These are phyloP conservation scores for Buxus sempervirens DNA, from an alignment of 164 flowering plant species.

Conservation along the genomic window DNA sequence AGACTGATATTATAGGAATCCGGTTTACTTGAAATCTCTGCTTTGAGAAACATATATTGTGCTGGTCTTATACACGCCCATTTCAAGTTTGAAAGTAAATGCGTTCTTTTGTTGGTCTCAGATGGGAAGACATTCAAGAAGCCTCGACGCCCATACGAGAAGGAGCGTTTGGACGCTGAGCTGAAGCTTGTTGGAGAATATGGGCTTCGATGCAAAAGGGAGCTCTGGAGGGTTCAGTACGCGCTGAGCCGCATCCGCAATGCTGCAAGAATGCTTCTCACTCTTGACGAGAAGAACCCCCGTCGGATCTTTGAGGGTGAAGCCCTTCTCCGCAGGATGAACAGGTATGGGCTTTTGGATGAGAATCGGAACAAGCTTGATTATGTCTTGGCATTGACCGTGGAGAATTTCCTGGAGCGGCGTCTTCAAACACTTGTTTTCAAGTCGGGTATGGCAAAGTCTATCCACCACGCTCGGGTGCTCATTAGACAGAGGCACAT, in stretches of 20 bases:
- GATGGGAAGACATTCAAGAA: slow-evolving; percentile 72
- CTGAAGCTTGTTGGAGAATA: slow-evolving; percentile 69
- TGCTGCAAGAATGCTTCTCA: slow-evolving; percentile 53
- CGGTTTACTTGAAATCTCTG: too few species aligned
- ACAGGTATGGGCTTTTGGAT: slow-evolving; percentile 57
- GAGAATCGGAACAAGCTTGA: slow-evolving; percentile 75
- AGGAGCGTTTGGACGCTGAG: slow-evolving; percentile 66
- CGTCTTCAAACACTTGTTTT: slow-evolving; percentile 64
- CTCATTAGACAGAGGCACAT: slow-evolving; percentile 63
- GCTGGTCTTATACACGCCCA: too few species aligned
- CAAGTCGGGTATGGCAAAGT: slow-evolving; percentile 69
- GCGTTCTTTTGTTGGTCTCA: slow-evolving; percentile 9
- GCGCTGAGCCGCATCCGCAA: slow-evolving; percentile 62
- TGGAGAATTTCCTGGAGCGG: slow-evolving; percentile 70
- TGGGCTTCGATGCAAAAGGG: slow-evolving; percentile 62
- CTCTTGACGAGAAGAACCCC: slow-evolving; percentile 64
- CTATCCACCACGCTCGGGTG: slow-evolving; percentile 64
- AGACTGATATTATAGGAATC: too few species aligned
- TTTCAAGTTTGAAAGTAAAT: not conserved
- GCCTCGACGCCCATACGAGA: slow-evolving; percentile 66
- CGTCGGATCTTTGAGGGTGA: slow-evolving; percentile 66
- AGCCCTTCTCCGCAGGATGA: slow-evolving; percentile 63
- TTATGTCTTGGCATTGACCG: slow-evolving; percentile 65
- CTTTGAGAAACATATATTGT: too few species aligned
- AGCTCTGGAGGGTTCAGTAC: slow-evolving; percentile 69